Evolutionary conservation across 306 rosid species (phyloP), one percentile per base, ranked within the genome.

Genomic region (Rosa rugosa): DNA sequence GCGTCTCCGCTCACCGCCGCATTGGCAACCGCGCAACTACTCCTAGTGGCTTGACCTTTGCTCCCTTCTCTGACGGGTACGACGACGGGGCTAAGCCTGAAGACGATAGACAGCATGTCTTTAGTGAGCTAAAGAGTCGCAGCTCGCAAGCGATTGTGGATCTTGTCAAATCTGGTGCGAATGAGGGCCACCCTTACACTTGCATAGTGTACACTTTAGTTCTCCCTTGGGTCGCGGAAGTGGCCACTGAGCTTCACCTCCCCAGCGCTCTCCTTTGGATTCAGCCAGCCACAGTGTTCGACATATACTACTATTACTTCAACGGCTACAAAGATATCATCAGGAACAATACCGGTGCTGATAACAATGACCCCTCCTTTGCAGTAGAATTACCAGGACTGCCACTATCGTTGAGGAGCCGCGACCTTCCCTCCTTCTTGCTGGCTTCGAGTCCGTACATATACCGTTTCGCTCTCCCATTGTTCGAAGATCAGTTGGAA

Each of bases 281-380:
- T 67, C 87, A 88, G 57, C 75, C 87, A 10, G 89, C 91, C 22
- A 68, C 82, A 0, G 84, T 85, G n/a, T 85, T 87, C 6, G 75
- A 69, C 27, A 75, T 85, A 17, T 78, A 51, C 56, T 65, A 85
- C 75, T 75, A 80, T 8, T 88, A 78, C 67, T 85, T 83, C 34
- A 76, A 85, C 11, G 90, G 83, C 8, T 82, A 69, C 45, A 70
- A 49, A 1, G 77, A 84, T 0, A 7, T 41, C n/a, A 74, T 80
- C 49, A 22, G 2, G 3, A 25, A 34, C 5, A 53, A 6, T 0
- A 31, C 47, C n/a, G 5, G 27, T 7, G 5, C 59, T 18, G 12
- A 18, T 10, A 34, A 50, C 6, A 18, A 8, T 5, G 76, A 20
- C 65, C n/a, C n/a, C n/a, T 31, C 31, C 5, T 42, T 11, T 66